Conservation (phyloP, 1,284 basidiomycete species). For the Peniophora sp. region DNA sequence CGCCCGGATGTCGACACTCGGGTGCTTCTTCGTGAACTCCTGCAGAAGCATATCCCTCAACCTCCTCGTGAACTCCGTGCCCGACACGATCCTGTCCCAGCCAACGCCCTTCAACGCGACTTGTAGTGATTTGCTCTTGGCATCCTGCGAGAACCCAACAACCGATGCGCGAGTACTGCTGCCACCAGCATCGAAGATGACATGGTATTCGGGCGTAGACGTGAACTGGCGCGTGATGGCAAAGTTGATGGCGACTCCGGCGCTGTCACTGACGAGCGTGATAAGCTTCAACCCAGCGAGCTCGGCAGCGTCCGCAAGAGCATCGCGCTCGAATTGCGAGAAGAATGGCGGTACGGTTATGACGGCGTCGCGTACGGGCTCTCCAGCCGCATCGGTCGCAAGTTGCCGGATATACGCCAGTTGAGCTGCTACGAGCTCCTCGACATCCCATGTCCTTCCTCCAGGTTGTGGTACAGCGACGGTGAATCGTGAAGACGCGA, state of each 20-base stretch:
- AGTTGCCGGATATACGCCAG: slow-evolving; percentile 85
- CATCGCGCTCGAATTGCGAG: slow-evolving; percentile 81
- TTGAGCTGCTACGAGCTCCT: slow-evolving; percentile 94
- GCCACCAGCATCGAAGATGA: slow-evolving; percentile 93
- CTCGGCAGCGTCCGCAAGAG: slow-evolving; percentile 86
- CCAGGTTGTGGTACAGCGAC: slow-evolving; percentile 53
- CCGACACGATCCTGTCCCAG: slow-evolving; percentile 73
- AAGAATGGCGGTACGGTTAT: slow-evolving; percentile 85
- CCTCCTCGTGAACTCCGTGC: slow-evolving; percentile 78
- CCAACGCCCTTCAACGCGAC: slow-evolving; percentile 76
- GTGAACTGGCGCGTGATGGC: slow-evolving; percentile 92
- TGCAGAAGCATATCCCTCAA: slow-evolving; percentile 77
- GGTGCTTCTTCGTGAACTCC: slow-evolving; percentile 66
- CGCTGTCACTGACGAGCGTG: slow-evolving; percentile 87
- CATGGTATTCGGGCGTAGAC: slow-evolving; percentile 67
- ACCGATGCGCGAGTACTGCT: slow-evolving; percentile 84
- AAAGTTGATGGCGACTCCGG: slow-evolving; percentile 90
- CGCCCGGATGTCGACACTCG: slow-evolving; percentile 47
- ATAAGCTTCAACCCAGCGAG: slow-evolving; percentile 82
- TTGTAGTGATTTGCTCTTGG: slow-evolving; percentile 45
- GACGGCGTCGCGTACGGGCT: slow-evolving; percentile 75
- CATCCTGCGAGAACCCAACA: slow-evolving; percentile 60
- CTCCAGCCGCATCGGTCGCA: slow-evolving; percentile 72
- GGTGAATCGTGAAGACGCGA: slow-evolving; percentile 21
- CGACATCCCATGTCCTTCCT: slow-evolving; percentile 71